These are phyloP conservation scores for Emiliania huxleyi DNA, from an alignment of 78 protist species.

Conservation along the genomic window DNA sequence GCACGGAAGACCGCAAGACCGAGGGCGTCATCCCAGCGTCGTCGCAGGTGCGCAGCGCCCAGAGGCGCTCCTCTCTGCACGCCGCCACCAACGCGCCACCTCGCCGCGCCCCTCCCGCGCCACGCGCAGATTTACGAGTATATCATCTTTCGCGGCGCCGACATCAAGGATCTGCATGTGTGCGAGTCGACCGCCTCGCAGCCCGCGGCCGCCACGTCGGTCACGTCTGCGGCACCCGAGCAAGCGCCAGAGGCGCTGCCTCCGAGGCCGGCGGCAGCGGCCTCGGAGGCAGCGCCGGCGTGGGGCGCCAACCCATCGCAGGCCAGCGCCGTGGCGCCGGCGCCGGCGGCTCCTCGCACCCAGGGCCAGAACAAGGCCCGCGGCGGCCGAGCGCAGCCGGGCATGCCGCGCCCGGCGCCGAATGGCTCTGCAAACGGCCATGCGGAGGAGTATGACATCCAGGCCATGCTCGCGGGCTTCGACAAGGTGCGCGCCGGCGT, in stretches of 20 bases:
- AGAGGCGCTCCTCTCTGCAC: too few relatives aligned
- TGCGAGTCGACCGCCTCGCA: constrained; percentile 28
- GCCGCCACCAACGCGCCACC: neutral
- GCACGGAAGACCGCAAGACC: constrained; percentile 61
- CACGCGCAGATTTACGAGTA: constrained; percentile 47
- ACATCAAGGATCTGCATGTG: constrained; percentile 69
- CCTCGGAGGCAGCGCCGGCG: neutral
- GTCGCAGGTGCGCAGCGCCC: neutral
- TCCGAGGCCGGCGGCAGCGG: neutral
- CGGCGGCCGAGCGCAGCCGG: neutral
- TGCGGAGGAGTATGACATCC: neutral
- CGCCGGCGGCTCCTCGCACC: neutral
- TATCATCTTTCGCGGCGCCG: constrained; percentile 65
- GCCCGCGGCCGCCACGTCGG: neutral
- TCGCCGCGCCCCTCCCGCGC: neutral
- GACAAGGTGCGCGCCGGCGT: too few relatives aligned
- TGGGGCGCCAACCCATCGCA: neutral
- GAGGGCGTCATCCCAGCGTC: constrained; percentile 39
- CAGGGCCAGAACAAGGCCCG: neutral
- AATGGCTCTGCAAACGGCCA: too few relatives aligned
- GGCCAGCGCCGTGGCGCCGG: neutral
- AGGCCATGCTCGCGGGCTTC: neutral
- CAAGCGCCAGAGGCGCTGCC: neutral
- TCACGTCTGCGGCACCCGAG: neutral
- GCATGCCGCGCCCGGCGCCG: neutral